Evolutionary conservation across 208 protist species (phyloP).

Genomic region (Leishmania amazonensis): DNA sequence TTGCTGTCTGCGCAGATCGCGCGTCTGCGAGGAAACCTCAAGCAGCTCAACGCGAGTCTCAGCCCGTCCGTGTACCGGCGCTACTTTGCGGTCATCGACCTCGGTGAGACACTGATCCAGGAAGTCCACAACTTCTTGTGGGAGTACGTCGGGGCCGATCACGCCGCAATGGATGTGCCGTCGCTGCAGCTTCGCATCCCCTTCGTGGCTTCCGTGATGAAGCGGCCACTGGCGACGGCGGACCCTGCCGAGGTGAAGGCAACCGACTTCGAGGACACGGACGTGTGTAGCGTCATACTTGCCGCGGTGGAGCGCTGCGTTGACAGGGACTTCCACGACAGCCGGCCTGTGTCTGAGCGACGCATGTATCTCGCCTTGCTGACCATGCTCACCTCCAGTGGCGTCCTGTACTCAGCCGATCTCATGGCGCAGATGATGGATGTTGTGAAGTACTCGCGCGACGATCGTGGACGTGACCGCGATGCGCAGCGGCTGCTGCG

Average conservation of each 20-base stretch:
- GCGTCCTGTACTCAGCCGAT: slow-evolving; percentile 82
- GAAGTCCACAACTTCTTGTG: slow-evolving; percentile 87
- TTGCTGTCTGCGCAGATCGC: slow-evolving; percentile 68
- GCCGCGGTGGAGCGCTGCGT: slow-evolving; percentile 74
- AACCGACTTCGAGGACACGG: slow-evolving; percentile 78
- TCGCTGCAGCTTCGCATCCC: slow-evolving; percentile 75
- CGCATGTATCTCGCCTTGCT: slow-evolving; percentile 77
- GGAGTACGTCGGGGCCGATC: slow-evolving; percentile 76
- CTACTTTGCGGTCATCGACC: slow-evolving; percentile 63
- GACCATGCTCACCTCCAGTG: slow-evolving; percentile 76
- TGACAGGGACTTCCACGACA: slow-evolving; percentile 70
- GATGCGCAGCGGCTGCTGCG: slow-evolving; percentile 78
- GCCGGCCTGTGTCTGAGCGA: slow-evolving; percentile 58
- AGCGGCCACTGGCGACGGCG: slow-evolving; percentile 40
- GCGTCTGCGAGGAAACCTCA: slow-evolving; percentile 70
- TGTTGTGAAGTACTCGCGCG: slow-evolving; percentile 80
- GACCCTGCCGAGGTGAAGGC: slow-evolving; percentile 27
- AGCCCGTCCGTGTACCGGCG: slow-evolving; percentile 72
- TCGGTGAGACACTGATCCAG: slow-evolving; percentile 51
- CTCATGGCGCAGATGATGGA: slow-evolving; percentile 90
- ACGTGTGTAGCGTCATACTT: slow-evolving; percentile 79
- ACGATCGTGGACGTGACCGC: slow-evolving; percentile 47
- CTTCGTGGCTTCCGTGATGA: slow-evolving; percentile 72
- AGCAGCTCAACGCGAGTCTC: slow-evolving; percentile 57
- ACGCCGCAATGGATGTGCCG: slow-evolving; percentile 73